A percentile compares a stretch with the other conserved stretches of the same genome.
Evolutionary conservation across 345 rosid genomes (phyloP).

Genomic region (Erysimum cheiranthoides): DNA sequence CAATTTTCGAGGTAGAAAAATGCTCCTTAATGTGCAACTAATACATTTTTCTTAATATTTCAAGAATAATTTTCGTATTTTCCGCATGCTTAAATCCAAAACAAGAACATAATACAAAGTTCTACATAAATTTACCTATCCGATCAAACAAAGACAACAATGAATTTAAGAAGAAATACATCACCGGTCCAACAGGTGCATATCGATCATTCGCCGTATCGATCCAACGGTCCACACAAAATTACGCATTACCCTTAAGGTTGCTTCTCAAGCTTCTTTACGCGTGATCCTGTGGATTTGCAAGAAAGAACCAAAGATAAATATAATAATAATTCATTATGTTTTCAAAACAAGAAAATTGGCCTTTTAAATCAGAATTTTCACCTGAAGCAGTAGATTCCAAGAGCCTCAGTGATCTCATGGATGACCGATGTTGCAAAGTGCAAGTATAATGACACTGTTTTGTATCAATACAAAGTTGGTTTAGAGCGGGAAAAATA

Average conservation of each 20-base stretch:
- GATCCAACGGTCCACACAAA: conserved; percentile 14
- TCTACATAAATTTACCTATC: conserved; percentile 32
- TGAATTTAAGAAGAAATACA: conserved; percentile 26
- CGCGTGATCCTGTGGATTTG: conserved; percentile 77
- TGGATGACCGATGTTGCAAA: conserved; percentile 91
- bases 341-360: not conserved
- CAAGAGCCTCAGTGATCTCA: conserved; percentile 93
- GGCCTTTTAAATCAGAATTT: not conserved
- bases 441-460: conserved; percentile 81
- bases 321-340: not conserved
- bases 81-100: not conserved
- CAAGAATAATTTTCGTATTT: conserved; percentile 1
- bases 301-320: conserved; percentile 18
- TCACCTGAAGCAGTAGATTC: conserved; percentile 98
- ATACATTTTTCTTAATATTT: not conserved
- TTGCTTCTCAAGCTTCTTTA: conserved; percentile 79
- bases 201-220: conserved; percentile 15
- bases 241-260: not conserved
- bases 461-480: conserved; percentile 14
- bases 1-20: too few relatives aligned
- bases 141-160: conserved; percentile 33
- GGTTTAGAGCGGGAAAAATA: not conserved
- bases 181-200: conserved; percentile 21
- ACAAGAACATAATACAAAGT: conserved; percentile 27
- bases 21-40: too few relatives aligned